Base-by-base conservation (phyloP, 2,329 filamentous ascomycete species). In the Arthroderma sp. region DNA sequence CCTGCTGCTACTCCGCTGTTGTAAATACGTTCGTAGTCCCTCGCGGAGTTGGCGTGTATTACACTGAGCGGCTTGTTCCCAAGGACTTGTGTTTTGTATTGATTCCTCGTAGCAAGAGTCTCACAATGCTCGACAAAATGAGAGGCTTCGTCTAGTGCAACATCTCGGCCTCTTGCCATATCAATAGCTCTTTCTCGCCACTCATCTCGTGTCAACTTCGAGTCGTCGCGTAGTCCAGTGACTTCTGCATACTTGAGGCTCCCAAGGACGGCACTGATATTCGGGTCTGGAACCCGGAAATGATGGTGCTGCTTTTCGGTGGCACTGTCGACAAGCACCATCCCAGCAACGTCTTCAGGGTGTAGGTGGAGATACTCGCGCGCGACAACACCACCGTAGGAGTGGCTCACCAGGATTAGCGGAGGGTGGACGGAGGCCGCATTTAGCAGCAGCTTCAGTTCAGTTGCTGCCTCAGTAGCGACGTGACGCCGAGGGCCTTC, bases 381-480 rank as follows among this genome's bases (percentile, higher is more conserved):
- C 11, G 62, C 60, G 36, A 66, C 51, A 36, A 66, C 59, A 1
- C 54, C 64, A 5, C 65, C 65, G 42, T 65, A 68, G 7, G 63
- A 66, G 48, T 68, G 65, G 1, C 55, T 64, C 2, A 61, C 56
- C 4, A 68, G 51, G 2, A 66, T 36, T 10, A 61, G 54, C 1
- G 62, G 63, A 5, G 59, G 52, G 1, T 33, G 5, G 1, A 63
- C 45, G 0, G 49, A 29, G 7, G 49, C 51, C 4, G 36, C 42
- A n/a, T 48, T 8, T 4, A 65, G 53, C n/a, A 63, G 51, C 27
- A 30, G 46, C 36, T 55, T 54, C 27, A 66, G 49, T 40, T 66
- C 62, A 8, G 44, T 36, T 4, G 62, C 62, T 28, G 59, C 56
- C 1, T 40, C 48, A 0, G 53, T 49, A 9, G 61, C 60, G 3